These are phyloP conservation scores for Calocera viscosa DNA, from an alignment of 768 basidiomycete genomes.

Conservation along the genomic window DNA sequence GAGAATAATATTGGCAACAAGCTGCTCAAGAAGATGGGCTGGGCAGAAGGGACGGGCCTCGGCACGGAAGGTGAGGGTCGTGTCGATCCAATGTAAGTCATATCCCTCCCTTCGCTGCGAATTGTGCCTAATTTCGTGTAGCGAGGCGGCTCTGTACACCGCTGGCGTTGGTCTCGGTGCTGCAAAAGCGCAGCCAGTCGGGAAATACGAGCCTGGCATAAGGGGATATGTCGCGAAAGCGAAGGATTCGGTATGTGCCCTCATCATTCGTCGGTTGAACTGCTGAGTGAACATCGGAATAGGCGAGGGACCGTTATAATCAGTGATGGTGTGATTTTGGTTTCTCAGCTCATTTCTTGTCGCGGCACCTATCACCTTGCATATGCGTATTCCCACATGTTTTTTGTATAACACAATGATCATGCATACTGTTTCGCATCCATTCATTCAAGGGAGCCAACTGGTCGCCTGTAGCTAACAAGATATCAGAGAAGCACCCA, in stretches of 20 bases:
- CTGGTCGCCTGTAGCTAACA: too few relatives aligned
- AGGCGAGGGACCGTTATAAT: conserved; percentile 1
- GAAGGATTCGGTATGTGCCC: conserved; percentile 12
- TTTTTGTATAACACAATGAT: neutral
- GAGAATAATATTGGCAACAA: conserved; percentile 83
- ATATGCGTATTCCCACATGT: neutral
- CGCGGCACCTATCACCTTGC: neutral
- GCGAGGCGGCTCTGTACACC: conserved; percentile 74
- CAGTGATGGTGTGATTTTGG: neutral
- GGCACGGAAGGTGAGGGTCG: conserved; percentile 73
- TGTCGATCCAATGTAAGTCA: conserved; percentile 71
- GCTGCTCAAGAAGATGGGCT: conserved; percentile 94
- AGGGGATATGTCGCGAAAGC: conserved; percentile 43
- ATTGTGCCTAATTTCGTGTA: conserved; percentile 22
- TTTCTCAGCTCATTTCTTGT: neutral
- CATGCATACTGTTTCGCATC: neutral
- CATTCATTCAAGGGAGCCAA: neutral
- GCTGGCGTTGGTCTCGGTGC: conserved; percentile 87
- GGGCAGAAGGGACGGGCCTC: conserved; percentile 80
- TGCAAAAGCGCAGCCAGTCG: conserved; percentile 73
- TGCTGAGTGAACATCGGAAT: neutral
- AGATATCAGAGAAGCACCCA: too few relatives aligned
- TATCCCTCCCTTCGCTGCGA: conserved; percentile 1
- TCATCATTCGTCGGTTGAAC: neutral
- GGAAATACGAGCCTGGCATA: conserved; percentile 56